Evolutionary conservation across 2,329 filamentous ascomycete species (phyloP).

Genomic region (Fusarium scirpi): DNA sequence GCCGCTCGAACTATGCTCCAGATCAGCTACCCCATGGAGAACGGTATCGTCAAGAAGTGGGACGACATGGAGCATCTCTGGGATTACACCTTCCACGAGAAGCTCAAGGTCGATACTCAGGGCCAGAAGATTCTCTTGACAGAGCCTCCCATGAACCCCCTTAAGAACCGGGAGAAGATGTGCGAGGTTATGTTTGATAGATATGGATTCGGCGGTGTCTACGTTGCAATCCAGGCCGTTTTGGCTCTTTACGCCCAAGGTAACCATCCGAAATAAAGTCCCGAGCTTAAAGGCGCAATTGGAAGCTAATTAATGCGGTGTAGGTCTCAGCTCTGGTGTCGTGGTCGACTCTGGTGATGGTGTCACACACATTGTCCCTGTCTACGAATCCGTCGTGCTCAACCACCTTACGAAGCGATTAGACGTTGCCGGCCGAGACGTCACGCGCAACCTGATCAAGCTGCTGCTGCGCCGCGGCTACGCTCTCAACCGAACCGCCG

Average conservation of each 20-base stretch:
- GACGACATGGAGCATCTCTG: constrained; percentile 99
- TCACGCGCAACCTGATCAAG: constrained; percentile 97
- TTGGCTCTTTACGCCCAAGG: constrained; percentile 96
- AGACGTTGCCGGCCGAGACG: constrained; percentile 95
- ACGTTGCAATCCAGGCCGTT: constrained; percentile 97
- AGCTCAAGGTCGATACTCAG: constrained; percentile 90
- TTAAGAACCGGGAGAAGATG: constrained; percentile 98
- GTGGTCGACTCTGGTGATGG: constrained; percentile 98
- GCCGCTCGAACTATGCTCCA: constrained; percentile 97
- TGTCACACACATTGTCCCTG: constrained; percentile 97
- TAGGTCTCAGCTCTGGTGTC: constrained; percentile 90
- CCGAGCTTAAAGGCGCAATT: background rate
- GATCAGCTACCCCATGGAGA: constrained; percentile 99
- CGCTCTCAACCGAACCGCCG: constrained; percentile 95
- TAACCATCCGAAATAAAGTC: constrained; percentile 51
- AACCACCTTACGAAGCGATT: constrained; percentile 95
- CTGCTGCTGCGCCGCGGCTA: constrained; percentile 94
- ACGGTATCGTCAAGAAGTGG: constrained; percentile 99
- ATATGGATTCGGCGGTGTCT: constrained; percentile 95
- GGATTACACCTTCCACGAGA: constrained; percentile 99
- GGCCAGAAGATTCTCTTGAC: constrained; percentile 98
- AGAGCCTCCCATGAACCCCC: constrained; percentile 96
- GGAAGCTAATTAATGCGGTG: constrained; percentile 26
- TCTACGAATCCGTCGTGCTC: constrained; percentile 97
- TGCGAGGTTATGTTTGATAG: constrained; percentile 99